phyloP scores from a whole-genome alignment of 495 filamentous ascomycete genomes.

The Apiosordaria backusii region DNA sequence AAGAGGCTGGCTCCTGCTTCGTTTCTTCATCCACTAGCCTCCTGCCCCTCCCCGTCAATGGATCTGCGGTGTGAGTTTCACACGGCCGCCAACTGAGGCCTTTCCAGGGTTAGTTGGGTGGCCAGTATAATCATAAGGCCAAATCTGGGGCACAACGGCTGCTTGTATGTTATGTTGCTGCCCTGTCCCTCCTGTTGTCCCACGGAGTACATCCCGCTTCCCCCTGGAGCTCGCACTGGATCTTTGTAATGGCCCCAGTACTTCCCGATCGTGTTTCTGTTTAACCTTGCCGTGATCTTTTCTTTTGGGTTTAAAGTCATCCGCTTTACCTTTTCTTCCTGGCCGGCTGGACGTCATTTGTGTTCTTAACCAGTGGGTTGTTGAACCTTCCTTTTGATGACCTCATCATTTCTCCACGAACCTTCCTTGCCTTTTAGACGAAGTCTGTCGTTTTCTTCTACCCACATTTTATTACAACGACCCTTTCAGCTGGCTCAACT shows the following conservation, averaged over 20 bases:
- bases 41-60: background rate
- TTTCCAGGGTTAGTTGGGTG: background rate
- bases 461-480: too few relatives aligned
- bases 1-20: too few relatives aligned
- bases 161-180: background rate
- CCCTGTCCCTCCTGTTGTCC: background rate
- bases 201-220: background rate
- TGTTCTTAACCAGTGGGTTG: background rate
- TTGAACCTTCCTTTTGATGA: background rate
- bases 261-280: too few relatives aligned
- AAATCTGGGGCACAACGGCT: background rate
- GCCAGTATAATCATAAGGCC: background rate
- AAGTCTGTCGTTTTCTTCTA: background rate
- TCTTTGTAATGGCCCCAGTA: too few relatives aligned
- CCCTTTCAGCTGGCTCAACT: too few relatives aligned
- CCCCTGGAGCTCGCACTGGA: too few relatives aligned
- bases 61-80: background rate
- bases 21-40: too few relatives aligned
- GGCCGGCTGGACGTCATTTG: background rate
- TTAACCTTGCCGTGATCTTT: too few relatives aligned
- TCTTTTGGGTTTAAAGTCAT: too few relatives aligned
- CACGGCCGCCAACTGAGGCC: background rate
- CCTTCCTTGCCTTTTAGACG: background rate
- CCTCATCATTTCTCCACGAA: background rate
- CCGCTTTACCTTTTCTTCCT: too few relatives aligned